These are phyloP conservation scores for Globisporangium alternatum DNA, from an alignment of 352 stramenopile genomes.

Conservation along the genomic window DNA sequence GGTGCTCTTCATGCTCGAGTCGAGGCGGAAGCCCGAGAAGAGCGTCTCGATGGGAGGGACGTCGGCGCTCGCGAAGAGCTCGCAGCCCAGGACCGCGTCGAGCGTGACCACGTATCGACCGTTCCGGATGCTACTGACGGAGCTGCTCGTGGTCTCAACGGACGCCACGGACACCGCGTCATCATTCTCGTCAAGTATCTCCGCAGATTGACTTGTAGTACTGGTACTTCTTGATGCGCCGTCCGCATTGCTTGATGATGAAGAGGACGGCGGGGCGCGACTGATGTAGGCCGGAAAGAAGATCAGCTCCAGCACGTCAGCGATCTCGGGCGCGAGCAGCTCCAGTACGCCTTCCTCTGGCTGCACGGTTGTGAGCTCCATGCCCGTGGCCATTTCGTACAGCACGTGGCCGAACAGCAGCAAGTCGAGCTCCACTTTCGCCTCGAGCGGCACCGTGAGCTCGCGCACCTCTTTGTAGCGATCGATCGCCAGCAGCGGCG, in stretches of 20 bases:
- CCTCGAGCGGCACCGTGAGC: constrained; percentile 59
- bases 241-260: not conserved
- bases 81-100: constrained; percentile 31
- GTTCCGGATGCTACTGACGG: constrained; percentile 26
- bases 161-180: constrained; percentile 7
- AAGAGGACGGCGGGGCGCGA: not conserved
- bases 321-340: constrained; percentile 49
- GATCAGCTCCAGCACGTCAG: constrained; percentile 51
- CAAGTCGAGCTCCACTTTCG: constrained; percentile 63
- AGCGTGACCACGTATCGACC: constrained; percentile 36
- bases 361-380: constrained; percentile 40
- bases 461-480: constrained; percentile 49
- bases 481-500: constrained; percentile 57
- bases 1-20: constrained; percentile 73
- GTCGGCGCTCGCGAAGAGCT: constrained; percentile 38
- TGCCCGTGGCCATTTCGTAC: constrained; percentile 75
- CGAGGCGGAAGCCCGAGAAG: constrained; percentile 64
- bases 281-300: constrained; percentile 35
- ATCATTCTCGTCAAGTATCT: not conserved
- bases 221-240: not conserved
- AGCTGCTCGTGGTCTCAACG: constrained; percentile 1
- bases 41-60: constrained; percentile 47
- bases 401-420: constrained; percentile 69
- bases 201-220: not conserved
- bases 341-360: constrained; percentile 51